Evolutionary conservation across 2,329 filamentous ascomycete species (phyloP).

Genomic region (Apiospora kogelbergensis): DNA sequence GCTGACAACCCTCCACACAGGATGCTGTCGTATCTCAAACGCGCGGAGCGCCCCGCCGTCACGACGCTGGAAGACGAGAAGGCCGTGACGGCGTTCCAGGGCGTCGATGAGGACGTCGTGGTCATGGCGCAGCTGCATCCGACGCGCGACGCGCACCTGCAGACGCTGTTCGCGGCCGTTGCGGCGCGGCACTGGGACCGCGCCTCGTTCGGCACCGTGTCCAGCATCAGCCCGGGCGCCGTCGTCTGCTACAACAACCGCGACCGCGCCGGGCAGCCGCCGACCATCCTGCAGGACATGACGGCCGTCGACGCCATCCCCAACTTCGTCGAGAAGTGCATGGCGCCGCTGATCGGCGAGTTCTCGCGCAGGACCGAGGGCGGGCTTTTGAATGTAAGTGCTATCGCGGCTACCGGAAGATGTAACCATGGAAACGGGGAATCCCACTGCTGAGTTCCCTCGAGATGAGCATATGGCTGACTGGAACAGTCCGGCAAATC

Average conservation of each 20-base stretch:
- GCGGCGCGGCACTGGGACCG: slow-evolving; percentile 39
- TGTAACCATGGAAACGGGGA: no score
- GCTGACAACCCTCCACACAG: slow-evolving; percentile 18
- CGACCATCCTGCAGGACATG: slow-evolving; percentile 26
- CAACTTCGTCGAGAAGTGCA: slow-evolving; percentile 38
- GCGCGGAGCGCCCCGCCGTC: slow-evolving; percentile 27
- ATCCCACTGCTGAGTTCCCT: no score
- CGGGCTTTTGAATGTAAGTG: slow-evolving; percentile 37
- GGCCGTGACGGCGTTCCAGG: slow-evolving; percentile 31
- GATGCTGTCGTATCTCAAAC: slow-evolving; percentile 30
- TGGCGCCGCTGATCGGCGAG: slow-evolving; percentile 41
- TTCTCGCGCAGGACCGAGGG: slow-evolving; percentile 46
- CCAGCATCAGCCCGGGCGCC: background rate
- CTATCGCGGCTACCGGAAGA: no score
- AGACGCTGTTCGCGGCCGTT: slow-evolving; percentile 30
- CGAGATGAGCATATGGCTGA: no score
- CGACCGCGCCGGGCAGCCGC: slow-evolving; percentile 32
- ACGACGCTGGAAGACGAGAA: slow-evolving; percentile 20
- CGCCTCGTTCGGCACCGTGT: slow-evolving; percentile 39
- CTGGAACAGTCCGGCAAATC: slow-evolving; percentile 38
- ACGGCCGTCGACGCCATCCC: slow-evolving; percentile 33
- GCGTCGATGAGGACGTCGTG: slow-evolving; percentile 38
- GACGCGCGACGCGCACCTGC: slow-evolving; percentile 27
- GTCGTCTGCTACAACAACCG: slow-evolving; percentile 42
- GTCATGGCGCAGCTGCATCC: slow-evolving; percentile 39